phyloP scores from a whole-genome alignment of 805 yeast species.

The Starmerella geochares region DNA sequence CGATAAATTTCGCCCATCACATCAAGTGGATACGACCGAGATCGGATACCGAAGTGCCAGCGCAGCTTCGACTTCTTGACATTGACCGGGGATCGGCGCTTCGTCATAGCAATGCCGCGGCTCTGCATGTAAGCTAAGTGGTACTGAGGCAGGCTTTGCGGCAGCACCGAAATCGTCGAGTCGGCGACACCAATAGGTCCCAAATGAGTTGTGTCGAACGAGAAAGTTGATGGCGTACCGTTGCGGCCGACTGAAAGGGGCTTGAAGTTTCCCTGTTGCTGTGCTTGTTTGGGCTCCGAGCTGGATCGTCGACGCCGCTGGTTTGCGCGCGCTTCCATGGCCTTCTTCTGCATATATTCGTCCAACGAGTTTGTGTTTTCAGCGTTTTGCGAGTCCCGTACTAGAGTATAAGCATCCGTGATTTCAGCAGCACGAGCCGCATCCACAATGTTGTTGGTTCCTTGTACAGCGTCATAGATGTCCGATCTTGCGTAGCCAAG shows the following conservation, averaged over 20 bases:
- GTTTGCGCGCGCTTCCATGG: conserved; percentile 15
- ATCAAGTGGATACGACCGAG: conserved; percentile 90
- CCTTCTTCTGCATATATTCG: conserved; percentile 22
- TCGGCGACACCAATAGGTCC: conserved; percentile 29
- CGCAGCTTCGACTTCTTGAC: conserved; percentile 83
- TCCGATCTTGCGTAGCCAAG: conserved; percentile 87
- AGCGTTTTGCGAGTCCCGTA: conserved; percentile 61
- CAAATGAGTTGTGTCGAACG: conserved; percentile 34
- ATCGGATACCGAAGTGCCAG: conserved; percentile 98
- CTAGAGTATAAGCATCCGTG: conserved; percentile 71
- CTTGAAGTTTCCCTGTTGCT: conserved; percentile 8
- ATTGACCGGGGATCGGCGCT: conserved; percentile 37
- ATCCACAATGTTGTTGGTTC: conserved; percentile 36
- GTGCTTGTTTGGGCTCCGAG: conserved; percentile 1
- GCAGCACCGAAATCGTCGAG: conserved; percentile 83
- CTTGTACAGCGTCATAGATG: conserved; percentile 50
- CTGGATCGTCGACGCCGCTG: conserved; percentile 6
- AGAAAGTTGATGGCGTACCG: conserved; percentile 33
- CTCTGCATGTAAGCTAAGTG: conserved; percentile 86
- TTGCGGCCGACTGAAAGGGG: conserved; percentile 21
- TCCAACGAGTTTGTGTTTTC: conserved; percentile 19
- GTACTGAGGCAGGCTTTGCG: conserved; percentile 86
- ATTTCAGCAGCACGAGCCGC: conserved; percentile 49
- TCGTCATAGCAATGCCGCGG: conserved; percentile 41
- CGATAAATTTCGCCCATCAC: conserved; percentile 98